Base-by-base conservation (phyloP, 164 flowering plant genomes). In the Hamamelis virginiana region DNA sequence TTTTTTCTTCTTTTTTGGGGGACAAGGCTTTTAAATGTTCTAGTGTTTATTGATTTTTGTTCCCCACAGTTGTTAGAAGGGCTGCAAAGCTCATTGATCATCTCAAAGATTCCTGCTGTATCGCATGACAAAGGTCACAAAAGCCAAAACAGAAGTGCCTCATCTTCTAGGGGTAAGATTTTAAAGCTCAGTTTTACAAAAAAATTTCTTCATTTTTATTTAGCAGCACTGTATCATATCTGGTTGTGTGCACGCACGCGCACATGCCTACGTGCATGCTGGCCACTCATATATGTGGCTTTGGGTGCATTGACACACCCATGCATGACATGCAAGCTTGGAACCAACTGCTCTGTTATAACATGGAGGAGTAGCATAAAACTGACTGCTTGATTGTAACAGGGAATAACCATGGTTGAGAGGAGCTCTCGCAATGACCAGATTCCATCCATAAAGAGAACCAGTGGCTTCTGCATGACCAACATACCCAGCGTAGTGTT, bases 1-100 rank as follows among this genome's bases (percentile, higher is more conserved):
- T 4, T 56, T 55, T 10, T 62, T 22, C 44, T 5, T 23, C n/a
- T 46, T 16, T 8, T 2, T 56, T 57, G 19, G 18, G 28, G 21
- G 3, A n/a, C 0, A 18, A 16, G 55, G 55, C 55, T 9, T 25
- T 15, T 38, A 8, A 10, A n/a, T 45, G 12, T 13, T 51, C 15
- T 25, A 18, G 6, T 52, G 18, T 16, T 65, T 0, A 21, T 5
- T n/a, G 62, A 25, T 59, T 26, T 13, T 21, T 63, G 47, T 64
- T 74, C 14, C 45, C 21, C 21, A 27, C 83, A 89, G 93, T 77
- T 89, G 33, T 69, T 89, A 50, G 93, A 89, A 79, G 93, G 93
- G 45, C 66, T 89, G 33, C 93, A 89, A 62, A 85, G 86, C 63
- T 87, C 89, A 1, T 69, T 89, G 80, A 74, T 76, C 56, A 81